These are phyloP conservation scores for Teunomyces aglyptinius DNA, from an alignment of 805 yeast species.

Conservation along the genomic window DNA sequence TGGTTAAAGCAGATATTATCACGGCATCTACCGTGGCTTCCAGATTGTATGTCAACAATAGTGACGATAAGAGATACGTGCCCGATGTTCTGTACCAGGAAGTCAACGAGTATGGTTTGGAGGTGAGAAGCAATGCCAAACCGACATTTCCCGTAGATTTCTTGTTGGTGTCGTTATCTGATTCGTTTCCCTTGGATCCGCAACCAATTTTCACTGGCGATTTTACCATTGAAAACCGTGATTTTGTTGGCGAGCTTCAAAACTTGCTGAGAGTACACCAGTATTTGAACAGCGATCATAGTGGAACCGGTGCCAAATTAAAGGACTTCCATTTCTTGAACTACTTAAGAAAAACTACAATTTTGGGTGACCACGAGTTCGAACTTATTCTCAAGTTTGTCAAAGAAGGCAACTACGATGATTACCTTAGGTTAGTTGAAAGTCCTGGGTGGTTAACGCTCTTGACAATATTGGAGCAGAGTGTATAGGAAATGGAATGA, in stretches of 20 bases:
- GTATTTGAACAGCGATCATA: constrained; percentile 41
- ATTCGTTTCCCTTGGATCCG: constrained; percentile 80
- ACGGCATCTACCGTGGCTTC: constrained; percentile 90
- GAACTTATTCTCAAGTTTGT: constrained; percentile 49
- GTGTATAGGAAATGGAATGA: constrained; percentile 12
- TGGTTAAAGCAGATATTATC: constrained; percentile 82
- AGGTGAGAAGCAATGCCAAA: constrained; percentile 69
- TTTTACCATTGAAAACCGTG: constrained; percentile 82
- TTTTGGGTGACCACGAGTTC: constrained; percentile 58
- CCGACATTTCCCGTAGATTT: constrained; percentile 30
- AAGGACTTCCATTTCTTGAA: constrained; percentile 78
- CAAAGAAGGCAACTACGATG: constrained; percentile 37
- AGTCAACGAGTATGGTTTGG: constrained; percentile 82
- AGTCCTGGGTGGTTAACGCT: constrained; percentile 83
- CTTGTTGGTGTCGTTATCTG: constrained; percentile 80
- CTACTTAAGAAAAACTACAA: constrained; percentile 54
- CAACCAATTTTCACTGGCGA: constrained; percentile 48
- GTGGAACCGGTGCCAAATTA: constrained; percentile 29
- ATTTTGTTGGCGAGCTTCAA: constrained; percentile 70
- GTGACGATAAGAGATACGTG: constrained; percentile 75
- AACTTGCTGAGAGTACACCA: constrained; percentile 54
- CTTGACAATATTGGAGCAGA: constrained; percentile 47
- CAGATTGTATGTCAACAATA: constrained; percentile 74
- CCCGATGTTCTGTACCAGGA: constrained; percentile 90
- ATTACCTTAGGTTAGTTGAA: constrained; percentile 53